phyloP scores from a whole-genome alignment of 2,329 filamentous ascomycete species.

The Neonectria hederae region DNA sequence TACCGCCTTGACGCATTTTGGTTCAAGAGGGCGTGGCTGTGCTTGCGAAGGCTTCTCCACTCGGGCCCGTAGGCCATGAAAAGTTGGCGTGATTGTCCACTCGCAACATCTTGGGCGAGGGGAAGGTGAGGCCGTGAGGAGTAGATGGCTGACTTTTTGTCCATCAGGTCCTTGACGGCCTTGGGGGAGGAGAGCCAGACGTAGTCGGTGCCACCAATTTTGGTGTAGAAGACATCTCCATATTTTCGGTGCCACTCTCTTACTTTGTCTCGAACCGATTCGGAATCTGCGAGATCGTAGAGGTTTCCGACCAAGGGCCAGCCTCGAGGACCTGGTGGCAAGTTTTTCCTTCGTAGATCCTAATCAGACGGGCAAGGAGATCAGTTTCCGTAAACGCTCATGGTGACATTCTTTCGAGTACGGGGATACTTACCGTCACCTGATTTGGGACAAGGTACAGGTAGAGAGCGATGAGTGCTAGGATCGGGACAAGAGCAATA shows the following conservation, averaged over 20 bases:
- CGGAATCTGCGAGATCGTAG: constrained; percentile 15
- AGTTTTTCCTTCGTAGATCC: constrained; percentile 16
- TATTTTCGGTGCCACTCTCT: constrained; percentile 22
- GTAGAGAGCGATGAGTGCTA: neutral
- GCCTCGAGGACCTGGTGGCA: constrained; percentile 20
- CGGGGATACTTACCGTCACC: neutral
- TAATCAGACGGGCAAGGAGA: neutral
- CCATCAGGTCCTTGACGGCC: constrained; percentile 28
- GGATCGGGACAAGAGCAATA: neutral
- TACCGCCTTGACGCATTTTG: constrained; percentile 25
- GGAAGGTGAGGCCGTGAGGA: constrained; percentile 24
- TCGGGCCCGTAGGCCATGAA: constrained; percentile 27
- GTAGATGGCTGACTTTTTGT: constrained; percentile 27
- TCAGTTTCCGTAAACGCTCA: neutral
- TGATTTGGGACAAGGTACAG: constrained; percentile 9
- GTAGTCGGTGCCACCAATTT: constrained; percentile 27
- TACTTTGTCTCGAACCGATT: constrained; percentile 11
- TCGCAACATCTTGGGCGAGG: constrained; percentile 21
- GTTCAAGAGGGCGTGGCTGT: constrained; percentile 26
- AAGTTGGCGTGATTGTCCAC: constrained; percentile 21
- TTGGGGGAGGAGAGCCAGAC: constrained; percentile 26
- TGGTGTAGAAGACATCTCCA: constrained; percentile 28
- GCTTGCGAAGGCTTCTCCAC: constrained; percentile 25
- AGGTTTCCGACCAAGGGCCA: constrained; percentile 22
- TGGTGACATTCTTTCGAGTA: neutral